A percentile compares a stretch with the other conserved stretches of the same genome.
Evolutionary conservation across 352 stramenopile species (phyloP).

Genomic region (Pythium periplocum): DNA sequence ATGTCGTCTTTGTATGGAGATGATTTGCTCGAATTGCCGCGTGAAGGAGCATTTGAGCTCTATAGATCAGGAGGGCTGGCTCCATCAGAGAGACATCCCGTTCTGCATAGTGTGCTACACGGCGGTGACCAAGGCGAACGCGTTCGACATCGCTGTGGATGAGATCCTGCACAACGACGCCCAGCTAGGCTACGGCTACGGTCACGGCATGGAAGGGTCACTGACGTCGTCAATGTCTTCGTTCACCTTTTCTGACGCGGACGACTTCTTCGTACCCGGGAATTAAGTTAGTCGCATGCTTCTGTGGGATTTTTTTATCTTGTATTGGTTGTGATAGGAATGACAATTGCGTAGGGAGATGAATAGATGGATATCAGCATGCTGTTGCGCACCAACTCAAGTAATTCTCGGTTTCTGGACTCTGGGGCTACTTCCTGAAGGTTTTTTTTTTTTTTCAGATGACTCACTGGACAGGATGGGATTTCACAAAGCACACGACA

Average conservation of each 20-base stretch:
- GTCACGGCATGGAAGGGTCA: not conserved
- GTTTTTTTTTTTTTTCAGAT: too few species aligned
- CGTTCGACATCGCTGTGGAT: constrained; percentile 14
- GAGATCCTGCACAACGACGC: constrained; percentile 17
- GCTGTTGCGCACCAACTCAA: too few species aligned
- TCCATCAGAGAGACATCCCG: constrained; percentile 11
- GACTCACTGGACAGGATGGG: too few species aligned
- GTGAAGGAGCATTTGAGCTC: constrained; percentile 16
- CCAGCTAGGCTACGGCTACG: constrained; percentile 10
- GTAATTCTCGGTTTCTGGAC: too few species aligned
- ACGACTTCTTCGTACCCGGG: too few species aligned
- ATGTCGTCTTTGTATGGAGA: constrained; percentile 15
- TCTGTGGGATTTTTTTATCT: too few species aligned
- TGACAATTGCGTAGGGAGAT: too few species aligned
- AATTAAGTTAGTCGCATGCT: too few species aligned
- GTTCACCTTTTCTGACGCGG: constrained; percentile 9
- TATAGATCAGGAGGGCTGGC: constrained; percentile 3
- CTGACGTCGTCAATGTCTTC: constrained; percentile 13
- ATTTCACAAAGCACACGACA: too few species aligned
- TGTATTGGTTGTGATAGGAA: too few species aligned
- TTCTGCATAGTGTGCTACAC: constrained; percentile 18
- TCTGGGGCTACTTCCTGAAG: too few species aligned
- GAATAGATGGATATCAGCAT: too few species aligned
- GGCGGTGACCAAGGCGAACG: constrained; percentile 10
- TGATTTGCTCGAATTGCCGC: constrained; percentile 11